phyloP scores from a whole-genome alignment of 116 monocot species.

The Dioscorea cayenensis region DNA sequence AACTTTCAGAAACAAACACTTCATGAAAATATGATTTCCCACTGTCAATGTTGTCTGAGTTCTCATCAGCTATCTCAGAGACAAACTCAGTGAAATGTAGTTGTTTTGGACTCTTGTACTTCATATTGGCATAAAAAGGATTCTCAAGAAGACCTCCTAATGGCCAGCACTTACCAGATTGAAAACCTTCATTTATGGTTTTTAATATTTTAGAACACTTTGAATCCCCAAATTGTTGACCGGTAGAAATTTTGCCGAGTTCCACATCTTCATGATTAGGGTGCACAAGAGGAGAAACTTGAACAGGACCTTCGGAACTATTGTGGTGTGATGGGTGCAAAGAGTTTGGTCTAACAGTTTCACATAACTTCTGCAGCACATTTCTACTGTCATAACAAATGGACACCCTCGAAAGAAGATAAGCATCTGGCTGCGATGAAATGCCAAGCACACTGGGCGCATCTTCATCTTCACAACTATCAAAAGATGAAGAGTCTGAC shows the following conservation, averaged over 20 bases:
- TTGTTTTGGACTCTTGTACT: constrained; percentile 12
- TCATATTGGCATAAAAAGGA: constrained; percentile 31
- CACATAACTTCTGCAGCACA: background rate
- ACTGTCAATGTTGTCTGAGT: constrained; percentile 5
- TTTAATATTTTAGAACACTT: constrained; percentile 5
- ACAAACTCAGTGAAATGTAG: constrained; percentile 4
- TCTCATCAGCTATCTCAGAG: constrained; percentile 8
- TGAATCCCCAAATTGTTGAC: constrained; percentile 3
- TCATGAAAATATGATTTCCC: constrained; percentile 20
- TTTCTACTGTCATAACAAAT: constrained; percentile 10
- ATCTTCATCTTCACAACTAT: constrained; percentile 41
- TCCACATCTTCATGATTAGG: constrained; percentile 15
- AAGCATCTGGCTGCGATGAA: constrained; percentile 6
- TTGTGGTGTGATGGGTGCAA: constrained; percentile 1
- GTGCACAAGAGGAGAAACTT: constrained; percentile 6
- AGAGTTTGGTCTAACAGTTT: constrained; percentile 1
- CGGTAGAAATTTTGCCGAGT: constrained; percentile 3
- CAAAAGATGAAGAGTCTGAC: constrained; percentile 46
- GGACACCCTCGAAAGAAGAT: constrained; percentile 17
- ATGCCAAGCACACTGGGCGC: constrained; percentile 11
- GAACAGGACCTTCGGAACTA: constrained; percentile 4
- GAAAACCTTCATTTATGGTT: constrained; percentile 17
- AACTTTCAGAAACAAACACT: constrained; percentile 13
- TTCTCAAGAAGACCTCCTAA: constrained; percentile 44
- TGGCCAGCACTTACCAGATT: constrained; percentile 46